Base-by-base conservation (phyloP, 495 filamentous ascomycete genomes). In the Hyaloscypha variabilis region DNA sequence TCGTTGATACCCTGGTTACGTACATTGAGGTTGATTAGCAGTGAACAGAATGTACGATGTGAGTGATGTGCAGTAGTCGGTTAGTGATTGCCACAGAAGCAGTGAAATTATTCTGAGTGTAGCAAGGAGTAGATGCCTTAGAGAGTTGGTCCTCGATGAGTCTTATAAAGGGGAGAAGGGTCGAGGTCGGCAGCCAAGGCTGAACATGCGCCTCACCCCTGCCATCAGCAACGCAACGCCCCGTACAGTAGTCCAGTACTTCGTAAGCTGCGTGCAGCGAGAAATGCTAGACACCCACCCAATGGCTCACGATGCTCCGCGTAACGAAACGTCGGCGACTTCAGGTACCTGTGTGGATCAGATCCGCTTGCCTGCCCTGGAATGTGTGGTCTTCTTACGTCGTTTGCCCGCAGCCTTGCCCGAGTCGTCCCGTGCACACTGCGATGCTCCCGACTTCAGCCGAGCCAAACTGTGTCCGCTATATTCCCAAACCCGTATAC, bases 11-110 rank as follows among this genome's bases (percentile, higher is more conserved):
- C 57, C 68, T 24, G n/a, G 64, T 31, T 11, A 65, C 63, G 39
- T 65, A 68, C 70, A 72, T 72, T 58, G 68, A 61, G 64, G 55
- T 26, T 14, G 56, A 61, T 29, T 51, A 61, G 58, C n/a, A 21
- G 42, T 50, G 53, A 58, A 31, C 19, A 24, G 54, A n/a, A 21
- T n/a, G n/a, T n/a, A n/a, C n/a, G n/a, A 34, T 3, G 2, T 59
- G 23, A 25, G 21, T 25, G 17, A 28, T 60, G 58, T 19, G 36
- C 13, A 61, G 29, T 2, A 19, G 25, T 50, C 2, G 39, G 19
- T 30, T 63, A 53, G 51, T 63, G 46, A 50, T 63, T 57, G 61
- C 31, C 46, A 53, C 60, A 62, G 51, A 26, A 53, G 60, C 28
- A 54, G 28, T 29, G 49, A 62, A n/a, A 11, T 46, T 46, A 46